Conservation (phyloP, 305 asterid species). For the Lippia alba region DNA sequence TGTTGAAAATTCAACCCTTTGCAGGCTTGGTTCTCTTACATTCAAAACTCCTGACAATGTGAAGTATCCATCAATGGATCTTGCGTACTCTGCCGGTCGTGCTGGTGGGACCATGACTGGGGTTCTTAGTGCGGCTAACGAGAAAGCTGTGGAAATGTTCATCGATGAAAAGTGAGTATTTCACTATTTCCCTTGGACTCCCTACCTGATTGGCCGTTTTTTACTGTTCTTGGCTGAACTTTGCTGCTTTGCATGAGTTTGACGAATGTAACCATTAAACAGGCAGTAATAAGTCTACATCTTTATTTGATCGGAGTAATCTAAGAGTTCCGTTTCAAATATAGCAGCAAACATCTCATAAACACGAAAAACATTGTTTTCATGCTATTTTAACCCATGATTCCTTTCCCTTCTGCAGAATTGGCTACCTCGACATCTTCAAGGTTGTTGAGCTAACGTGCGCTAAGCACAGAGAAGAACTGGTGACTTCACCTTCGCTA, state of each 20-base stretch:
- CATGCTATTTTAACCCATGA: neutral
- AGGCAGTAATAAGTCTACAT: too few species aligned
- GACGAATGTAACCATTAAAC: too few species aligned
- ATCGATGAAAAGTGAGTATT: slow-evolving; percentile 74
- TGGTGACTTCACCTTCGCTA: slow-evolving; percentile 71
- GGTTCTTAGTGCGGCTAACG: slow-evolving; percentile 95
- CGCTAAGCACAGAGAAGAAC: slow-evolving; percentile 67
- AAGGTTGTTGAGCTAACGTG: slow-evolving; percentile 92
- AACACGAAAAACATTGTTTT: neutral
- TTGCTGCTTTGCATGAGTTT: neutral
- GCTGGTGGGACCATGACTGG: slow-evolving; percentile 99
- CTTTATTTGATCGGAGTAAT: too few species aligned
- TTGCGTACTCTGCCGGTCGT: slow-evolving; percentile 96
- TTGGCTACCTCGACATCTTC: slow-evolving; percentile 87
- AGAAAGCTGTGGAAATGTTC: slow-evolving; percentile 94
- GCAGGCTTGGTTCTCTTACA: slow-evolving; percentile 82
- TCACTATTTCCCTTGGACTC: neutral
- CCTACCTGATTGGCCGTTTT: neutral
- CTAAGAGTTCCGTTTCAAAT: too few species aligned
- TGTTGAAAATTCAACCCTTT: slow-evolving; percentile 10
- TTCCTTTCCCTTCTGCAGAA: slow-evolving; percentile 51
- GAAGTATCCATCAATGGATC: slow-evolving; percentile 93
- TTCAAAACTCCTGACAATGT: slow-evolving; percentile 92
- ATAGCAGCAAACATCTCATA: too few species aligned
- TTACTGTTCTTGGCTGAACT: neutral